Percentiles rank a stretch among this genome's conserved stretches.
phyloP scores from a whole-genome alignment of 2,329 filamentous ascomycete species.

The Diaporthe vaccinii region DNA sequence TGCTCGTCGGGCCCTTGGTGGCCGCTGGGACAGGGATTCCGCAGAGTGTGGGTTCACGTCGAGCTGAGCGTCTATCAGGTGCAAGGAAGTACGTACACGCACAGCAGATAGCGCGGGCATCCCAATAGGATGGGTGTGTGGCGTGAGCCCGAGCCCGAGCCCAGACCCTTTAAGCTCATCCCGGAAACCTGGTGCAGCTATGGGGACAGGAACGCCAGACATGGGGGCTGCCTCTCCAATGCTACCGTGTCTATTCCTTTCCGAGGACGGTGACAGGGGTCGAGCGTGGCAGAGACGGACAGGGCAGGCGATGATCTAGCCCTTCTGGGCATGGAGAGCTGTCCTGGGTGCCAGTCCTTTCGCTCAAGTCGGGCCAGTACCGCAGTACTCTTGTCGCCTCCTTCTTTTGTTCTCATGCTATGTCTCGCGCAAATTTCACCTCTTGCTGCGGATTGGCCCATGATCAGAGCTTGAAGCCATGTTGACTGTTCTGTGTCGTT shows the following conservation, averaged over 20 bases:
- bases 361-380: slow-evolving; percentile 8
- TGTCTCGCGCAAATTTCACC: slow-evolving; percentile 26
- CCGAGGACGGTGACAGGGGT: slow-evolving; percentile 29
- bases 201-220: slow-evolving; percentile 36
- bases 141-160: slow-evolving; percentile 40
- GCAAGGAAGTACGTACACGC: slow-evolving; percentile 12
- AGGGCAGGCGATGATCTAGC: slow-evolving; percentile 22
- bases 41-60: slow-evolving; percentile 14
- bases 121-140: slow-evolving; percentile 30
- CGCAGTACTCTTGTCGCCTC: slow-evolving; percentile 10
- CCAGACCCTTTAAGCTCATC: slow-evolving; percentile 43
- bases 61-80: slow-evolving; percentile 4
- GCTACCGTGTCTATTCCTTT: slow-evolving; percentile 33
- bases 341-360: slow-evolving; percentile 21
- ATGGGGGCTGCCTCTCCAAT: slow-evolving; percentile 32
- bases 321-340: slow-evolving; percentile 23
- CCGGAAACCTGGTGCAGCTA: slow-evolving; percentile 45
- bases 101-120: slow-evolving; percentile 22
- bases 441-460: background rate
- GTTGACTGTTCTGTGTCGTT: background rate
- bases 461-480: background rate
- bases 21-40: slow-evolving; percentile 1
- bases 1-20: slow-evolving; percentile 12
- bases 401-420: slow-evolving; percentile 22
- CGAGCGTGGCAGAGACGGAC: slow-evolving; percentile 15